A percentile compares a stretch with the other conserved stretches of the same genome.
Conservation (phyloP, 257 asterid species). For the Primulina tabacum region DNA sequence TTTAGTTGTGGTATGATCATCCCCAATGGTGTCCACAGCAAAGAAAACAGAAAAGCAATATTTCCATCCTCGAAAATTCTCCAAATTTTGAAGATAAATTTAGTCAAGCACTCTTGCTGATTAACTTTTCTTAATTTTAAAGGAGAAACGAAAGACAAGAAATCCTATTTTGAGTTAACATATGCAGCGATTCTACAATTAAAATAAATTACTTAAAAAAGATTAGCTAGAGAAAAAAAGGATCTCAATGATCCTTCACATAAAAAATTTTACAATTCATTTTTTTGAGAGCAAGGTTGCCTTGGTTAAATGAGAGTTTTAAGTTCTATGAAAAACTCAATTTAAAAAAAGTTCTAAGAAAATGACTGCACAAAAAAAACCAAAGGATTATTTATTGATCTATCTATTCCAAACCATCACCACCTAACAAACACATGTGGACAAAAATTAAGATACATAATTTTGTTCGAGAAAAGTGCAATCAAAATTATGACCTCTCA, state of each 20-base stretch:
- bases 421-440: not conserved
- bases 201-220: not conserved
- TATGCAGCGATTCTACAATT: not conserved
- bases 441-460: not conserved
- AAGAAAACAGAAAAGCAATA: not conserved
- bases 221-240: not conserved
- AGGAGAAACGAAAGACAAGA: not conserved
- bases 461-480: not conserved
- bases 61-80: not conserved
- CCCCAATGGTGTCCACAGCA: not conserved
- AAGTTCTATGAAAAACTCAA: too few relatives aligned
- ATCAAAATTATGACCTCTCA: not conserved
- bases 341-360: too few relatives aligned
- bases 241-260: not conserved
- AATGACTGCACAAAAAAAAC: not conserved
- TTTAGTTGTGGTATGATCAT: not conserved
- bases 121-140: not conserved
- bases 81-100: not conserved
- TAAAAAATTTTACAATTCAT: too few relatives aligned
- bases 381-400: not conserved
- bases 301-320: not conserved
- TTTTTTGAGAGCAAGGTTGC: not conserved
- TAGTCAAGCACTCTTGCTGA: not conserved
- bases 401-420: not conserved
- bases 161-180: not conserved